Evolutionary conservation across 257 asterid genomes (phyloP).

Genomic region (Petrea volubilis): DNA sequence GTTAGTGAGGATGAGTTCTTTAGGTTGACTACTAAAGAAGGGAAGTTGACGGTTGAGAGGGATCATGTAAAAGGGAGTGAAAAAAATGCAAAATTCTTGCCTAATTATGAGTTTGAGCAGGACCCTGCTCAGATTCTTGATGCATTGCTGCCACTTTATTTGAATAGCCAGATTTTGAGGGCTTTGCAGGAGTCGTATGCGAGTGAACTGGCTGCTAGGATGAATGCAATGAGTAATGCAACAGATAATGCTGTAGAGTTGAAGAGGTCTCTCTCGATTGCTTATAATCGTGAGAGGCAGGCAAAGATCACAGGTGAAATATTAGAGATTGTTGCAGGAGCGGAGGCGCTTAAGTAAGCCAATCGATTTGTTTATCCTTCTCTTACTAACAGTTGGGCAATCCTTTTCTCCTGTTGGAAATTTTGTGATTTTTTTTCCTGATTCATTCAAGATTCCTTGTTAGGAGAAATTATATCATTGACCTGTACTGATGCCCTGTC

Average conservation of each 20-base stretch:
- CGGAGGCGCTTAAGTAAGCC: conserved; percentile 49
- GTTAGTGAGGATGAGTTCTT: conserved; percentile 62
- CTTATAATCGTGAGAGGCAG: conserved; percentile 71
- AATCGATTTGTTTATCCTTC: background rate
- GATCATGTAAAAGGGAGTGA: conserved; percentile 28
- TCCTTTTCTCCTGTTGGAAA: background rate
- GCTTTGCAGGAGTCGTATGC: conserved; percentile 87
- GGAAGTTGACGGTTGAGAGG: conserved; percentile 65
- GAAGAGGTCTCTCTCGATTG: conserved; percentile 55
- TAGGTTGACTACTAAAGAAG: conserved; percentile 63
- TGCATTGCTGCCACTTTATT: conserved; percentile 77
- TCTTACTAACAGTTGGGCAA: background rate
- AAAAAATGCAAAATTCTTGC: conserved; percentile 25
- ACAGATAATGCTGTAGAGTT: conserved; percentile 70
- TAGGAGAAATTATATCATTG: background rate
- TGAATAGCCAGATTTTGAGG: conserved; percentile 78
- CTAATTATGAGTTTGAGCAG: conserved; percentile 69
- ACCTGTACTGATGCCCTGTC: background rate
- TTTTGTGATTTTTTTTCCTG: background rate
- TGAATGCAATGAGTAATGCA: conserved; percentile 80
- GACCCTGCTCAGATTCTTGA: conserved; percentile 85
- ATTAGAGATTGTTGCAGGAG: conserved; percentile 78
- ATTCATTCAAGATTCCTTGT: background rate
- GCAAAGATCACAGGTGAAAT: conserved; percentile 73
- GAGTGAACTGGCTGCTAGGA: conserved; percentile 70